Percentiles rank a stretch among this genome's conserved stretches.
These are phyloP conservation scores for Westerdykella sp. DNA, from an alignment of 2,329 filamentous ascomycete species.

Conservation along the genomic window DNA sequence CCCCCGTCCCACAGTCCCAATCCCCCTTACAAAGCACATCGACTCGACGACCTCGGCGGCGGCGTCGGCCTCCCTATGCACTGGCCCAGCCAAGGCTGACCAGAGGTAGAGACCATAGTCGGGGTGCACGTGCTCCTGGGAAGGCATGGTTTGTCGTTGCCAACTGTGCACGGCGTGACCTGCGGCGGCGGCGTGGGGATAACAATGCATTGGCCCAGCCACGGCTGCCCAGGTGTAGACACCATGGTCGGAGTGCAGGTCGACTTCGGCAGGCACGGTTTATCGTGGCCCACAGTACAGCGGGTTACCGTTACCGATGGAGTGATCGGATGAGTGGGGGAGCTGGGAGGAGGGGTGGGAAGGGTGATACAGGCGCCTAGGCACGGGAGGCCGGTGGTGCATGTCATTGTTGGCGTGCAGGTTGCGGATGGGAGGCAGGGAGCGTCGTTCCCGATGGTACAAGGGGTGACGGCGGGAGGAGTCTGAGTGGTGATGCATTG, in stretches of 20 bases:
- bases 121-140: conserved; percentile 6
- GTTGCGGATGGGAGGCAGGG: conserved; percentile 1
- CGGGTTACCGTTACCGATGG: too few relatives aligned
- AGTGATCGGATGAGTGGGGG: too few relatives aligned
- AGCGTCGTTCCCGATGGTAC: conserved; percentile 1
- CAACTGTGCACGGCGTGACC: conserved; percentile 5
- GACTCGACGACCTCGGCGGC: neutral
- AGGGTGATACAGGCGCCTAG: conserved; percentile 5
- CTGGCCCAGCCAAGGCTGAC: conserved; percentile 4
- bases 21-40: conserved; percentile 3
- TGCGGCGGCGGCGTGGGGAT: conserved; percentile 1
- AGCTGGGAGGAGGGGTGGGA: neutral
- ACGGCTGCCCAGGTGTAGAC: conserved; percentile 1
- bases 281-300: conserved; percentile 4
- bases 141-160: conserved; percentile 6
- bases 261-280: neutral
- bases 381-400: conserved; percentile 2
- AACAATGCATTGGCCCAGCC: conserved; percentile 2
- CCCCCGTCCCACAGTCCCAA: too few relatives aligned
- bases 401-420: conserved; percentile 6
- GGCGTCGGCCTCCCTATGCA: conserved; percentile 4
- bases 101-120: conserved; percentile 4
- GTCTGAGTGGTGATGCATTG: conserved; percentile 1
- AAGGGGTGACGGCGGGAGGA: neutral
- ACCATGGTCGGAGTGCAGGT: conserved; percentile 4